These are phyloP conservation scores for Fusarium brachygibbosum DNA, from an alignment of 2,329 filamentous ascomycete species.

Conservation along the genomic window DNA sequence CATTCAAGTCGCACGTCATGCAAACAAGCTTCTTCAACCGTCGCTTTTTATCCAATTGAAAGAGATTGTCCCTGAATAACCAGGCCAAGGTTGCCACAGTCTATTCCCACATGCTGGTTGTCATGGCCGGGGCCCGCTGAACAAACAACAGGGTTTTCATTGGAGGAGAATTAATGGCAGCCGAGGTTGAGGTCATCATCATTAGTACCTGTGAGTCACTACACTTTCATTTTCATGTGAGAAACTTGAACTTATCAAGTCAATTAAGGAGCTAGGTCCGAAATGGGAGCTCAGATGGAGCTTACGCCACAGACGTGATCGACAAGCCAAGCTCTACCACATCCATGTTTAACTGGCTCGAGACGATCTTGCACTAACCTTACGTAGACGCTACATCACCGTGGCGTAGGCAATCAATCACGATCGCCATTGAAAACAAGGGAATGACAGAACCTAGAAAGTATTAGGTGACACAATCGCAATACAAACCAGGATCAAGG, in stretches of 20 bases:
- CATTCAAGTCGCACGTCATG: not conserved
- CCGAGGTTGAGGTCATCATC: not conserved
- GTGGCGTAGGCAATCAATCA: not conserved
- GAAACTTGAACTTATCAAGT: not conserved
- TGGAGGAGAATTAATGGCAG: not conserved
- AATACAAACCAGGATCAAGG: not conserved
- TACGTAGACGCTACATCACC: slow-evolving; percentile 2
- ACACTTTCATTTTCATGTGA: not conserved
- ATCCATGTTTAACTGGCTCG: not conserved
- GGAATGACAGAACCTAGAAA: not conserved
- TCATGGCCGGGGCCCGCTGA: not conserved
- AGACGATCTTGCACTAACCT: not conserved
- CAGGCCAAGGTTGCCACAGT: not conserved
- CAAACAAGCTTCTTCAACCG: not conserved
- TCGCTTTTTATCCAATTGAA: not conserved
- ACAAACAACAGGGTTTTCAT: not conserved
- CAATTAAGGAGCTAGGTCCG: not conserved
- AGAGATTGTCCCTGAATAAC: not conserved
- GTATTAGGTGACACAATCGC: not conserved
- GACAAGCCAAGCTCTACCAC: not conserved
- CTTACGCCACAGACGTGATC: slow-evolving; percentile 7
- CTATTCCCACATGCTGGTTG: not conserved
- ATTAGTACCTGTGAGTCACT: not conserved
- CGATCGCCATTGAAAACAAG: not conserved
- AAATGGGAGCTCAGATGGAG: not conserved